A percentile compares a stretch with the other conserved stretches of the same genome.
Evolutionary conservation across 257 asterid genomes (phyloP).

Genomic region (Craterostigma plantagineum): DNA sequence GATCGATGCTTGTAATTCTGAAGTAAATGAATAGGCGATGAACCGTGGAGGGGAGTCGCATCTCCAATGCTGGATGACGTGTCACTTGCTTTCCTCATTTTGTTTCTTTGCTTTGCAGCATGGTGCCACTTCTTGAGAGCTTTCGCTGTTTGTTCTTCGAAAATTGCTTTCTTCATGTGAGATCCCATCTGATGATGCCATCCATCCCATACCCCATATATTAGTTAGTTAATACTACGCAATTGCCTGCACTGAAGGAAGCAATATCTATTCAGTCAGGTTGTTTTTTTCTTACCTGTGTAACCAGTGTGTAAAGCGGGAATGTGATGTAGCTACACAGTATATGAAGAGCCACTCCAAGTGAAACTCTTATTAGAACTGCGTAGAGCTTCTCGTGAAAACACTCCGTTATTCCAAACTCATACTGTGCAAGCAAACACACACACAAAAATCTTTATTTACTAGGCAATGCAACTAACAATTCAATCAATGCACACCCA

Average conservation of each 20-base stretch:
- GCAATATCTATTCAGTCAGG: no score
- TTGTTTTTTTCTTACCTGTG: slow-evolving; percentile 24
- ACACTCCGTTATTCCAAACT: slow-evolving; percentile 37
- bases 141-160: slow-evolving; percentile 52
- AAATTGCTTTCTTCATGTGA: slow-evolving; percentile 41
- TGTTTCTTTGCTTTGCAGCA: slow-evolving; percentile 33
- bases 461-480: no score
- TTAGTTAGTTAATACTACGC: neutral
- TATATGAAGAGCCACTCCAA: slow-evolving; percentile 40
- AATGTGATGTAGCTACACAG: slow-evolving; percentile 52
- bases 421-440: slow-evolving; percentile 19
- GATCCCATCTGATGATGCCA: slow-evolving; percentile 37
- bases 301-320: slow-evolving; percentile 49
- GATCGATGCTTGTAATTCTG: slow-evolving; percentile 15
- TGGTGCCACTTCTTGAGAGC: slow-evolving; percentile 49
- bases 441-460: neutral
- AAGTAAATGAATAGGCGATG: slow-evolving; percentile 40
- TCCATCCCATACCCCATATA: neutral
- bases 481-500: neutral
- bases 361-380: slow-evolving; percentile 24
- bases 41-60: slow-evolving; percentile 16
- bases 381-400: slow-evolving; percentile 31
- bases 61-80: slow-evolving; percentile 14
- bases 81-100: slow-evolving; percentile 14
- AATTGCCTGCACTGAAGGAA: neutral